phyloP scores from a whole-genome alignment of 257 asterid genomes.

The Ehretia macrophylla region DNA sequence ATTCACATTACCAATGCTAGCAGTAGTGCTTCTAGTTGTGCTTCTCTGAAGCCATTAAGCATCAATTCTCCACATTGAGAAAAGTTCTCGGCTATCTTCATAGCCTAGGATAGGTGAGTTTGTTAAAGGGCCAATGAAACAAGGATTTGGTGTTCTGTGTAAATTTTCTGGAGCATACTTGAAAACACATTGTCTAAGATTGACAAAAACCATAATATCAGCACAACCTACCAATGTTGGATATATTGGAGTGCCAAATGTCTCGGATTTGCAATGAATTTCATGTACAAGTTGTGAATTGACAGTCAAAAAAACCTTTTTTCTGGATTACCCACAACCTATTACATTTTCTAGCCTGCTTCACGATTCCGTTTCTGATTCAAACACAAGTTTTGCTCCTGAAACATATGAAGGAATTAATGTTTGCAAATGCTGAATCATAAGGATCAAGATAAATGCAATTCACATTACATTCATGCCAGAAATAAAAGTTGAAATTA shows the following conservation, averaged over 20 bases:
- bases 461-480: background rate
- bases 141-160: constrained; percentile 77
- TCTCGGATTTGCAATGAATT: constrained; percentile 70
- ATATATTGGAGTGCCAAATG: constrained; percentile 55
- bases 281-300: constrained; percentile 67
- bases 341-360: constrained; percentile 45
- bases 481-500: too few species aligned
- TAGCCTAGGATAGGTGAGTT: constrained; percentile 53
- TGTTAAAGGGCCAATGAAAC: constrained; percentile 55
- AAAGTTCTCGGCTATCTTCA: constrained; percentile 88
- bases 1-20: constrained; percentile 25
- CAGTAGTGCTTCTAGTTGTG: constrained; percentile 39
- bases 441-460: background rate
- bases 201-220: constrained; percentile 47
- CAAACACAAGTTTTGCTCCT: constrained; percentile 60
- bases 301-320: constrained; percentile 67
- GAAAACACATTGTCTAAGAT: constrained; percentile 84
- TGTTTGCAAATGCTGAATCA: background rate
- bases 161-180: constrained; percentile 46
- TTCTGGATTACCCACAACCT: constrained; percentile 86
- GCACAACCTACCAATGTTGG: constrained; percentile 71
- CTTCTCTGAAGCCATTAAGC: constrained; percentile 60
- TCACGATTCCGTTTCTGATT: constrained; percentile 52
- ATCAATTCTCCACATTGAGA: constrained; percentile 94
- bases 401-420: background rate